Percentiles rank a stretch among this genome's conserved stretches.
Evolutionary conservation across 176 grass and related monocot genomes (phyloP).

Genomic region (Eleusine indica): DNA sequence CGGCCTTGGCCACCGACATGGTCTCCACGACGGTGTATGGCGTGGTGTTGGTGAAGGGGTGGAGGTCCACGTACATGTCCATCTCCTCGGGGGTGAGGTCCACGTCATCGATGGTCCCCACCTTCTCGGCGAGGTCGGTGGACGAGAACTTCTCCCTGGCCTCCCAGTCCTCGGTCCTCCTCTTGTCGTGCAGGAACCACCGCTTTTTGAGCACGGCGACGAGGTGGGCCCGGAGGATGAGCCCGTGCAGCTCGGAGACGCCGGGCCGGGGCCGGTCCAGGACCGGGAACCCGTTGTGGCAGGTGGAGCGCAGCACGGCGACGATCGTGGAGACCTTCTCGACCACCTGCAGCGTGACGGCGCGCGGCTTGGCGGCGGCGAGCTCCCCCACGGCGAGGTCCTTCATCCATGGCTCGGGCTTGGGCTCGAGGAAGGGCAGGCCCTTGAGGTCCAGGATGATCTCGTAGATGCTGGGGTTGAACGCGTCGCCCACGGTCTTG

Average conservation of each 20-base stretch:
- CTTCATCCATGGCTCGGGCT: conserved; percentile 94
- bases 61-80: conserved; percentile 84
- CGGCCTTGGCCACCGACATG: conserved; percentile 93
- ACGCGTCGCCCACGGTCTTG: conserved; percentile 76
- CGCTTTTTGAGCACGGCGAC: conserved; percentile 67
- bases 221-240: conserved; percentile 79
- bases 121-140: conserved; percentile 68
- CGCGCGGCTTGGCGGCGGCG: conserved; percentile 54
- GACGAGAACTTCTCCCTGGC: conserved; percentile 71
- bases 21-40: conserved; percentile 97
- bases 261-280: conserved; percentile 46
- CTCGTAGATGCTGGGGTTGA: conserved; percentile 98
- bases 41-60: conserved; percentile 90
- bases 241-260: conserved; percentile 73
- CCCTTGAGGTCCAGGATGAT: conserved; percentile 98
- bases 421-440: conserved; percentile 78
- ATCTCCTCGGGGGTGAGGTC: conserved; percentile 64
- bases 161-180: conserved; percentile 75
- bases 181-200: conserved; percentile 74
- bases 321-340: conserved; percentile 72
- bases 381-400: conserved; percentile 83
- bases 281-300: conserved; percentile 91
- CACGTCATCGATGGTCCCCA: conserved; percentile 27
- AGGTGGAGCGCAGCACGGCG: conserved; percentile 48
- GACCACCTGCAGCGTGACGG: conserved; percentile 60